Base-by-base conservation (phyloP, 1,284 basidiomycete species). In the Garcileccinum viscosum region DNA sequence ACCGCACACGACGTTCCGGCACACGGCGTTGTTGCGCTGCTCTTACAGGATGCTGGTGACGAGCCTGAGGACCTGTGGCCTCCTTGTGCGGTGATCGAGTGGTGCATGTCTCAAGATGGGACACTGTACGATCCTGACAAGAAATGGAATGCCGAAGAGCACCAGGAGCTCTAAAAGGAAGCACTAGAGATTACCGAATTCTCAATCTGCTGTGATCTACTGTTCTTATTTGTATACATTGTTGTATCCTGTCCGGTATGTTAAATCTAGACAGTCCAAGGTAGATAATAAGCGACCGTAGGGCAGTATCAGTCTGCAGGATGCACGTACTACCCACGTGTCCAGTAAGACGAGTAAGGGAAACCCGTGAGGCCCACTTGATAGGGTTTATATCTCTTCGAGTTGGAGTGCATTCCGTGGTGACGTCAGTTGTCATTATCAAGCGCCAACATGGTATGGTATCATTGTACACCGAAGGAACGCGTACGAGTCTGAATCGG, bases 1-100 rank as follows among this genome's bases (percentile, higher is more conserved):
- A 93, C 89, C 2, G 88, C 84, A 3, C 70, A 81, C 9, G 80
- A 77, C 22, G 89, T 93, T 15, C 90, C 90, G 3, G 75, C 90
- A 11, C 91, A 92, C 72, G 91, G 91, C 5, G 90, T 92, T n/a
- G 86, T 89, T 37, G 90, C 90, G 22, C 75, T 93, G 24, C 80
- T 93, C 50, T 79, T 93, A 62, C 85, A 84, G 68, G 91, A 93
- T 73, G 88, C 85, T 5, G 91, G 90, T 1, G 82, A 92, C 68
- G 91, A 92, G 74, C 91, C 91, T 9, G 82, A 74, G 35, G 88
- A 85, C 3, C 78, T 81, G 3, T 76, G 82, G 74, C 87, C 88
- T 8, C 82, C 82, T 30, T 89, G 87, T 75, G 81, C 83, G 8
- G 82, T 81, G 62, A 71, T 77, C 19, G 84, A 86, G 65, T 85